A percentile compares a stretch with the other conserved stretches of the same genome.
Evolutionary conservation across 2,329 filamentous ascomycete genomes (phyloP).

Genomic region (Sporothrix curviconia): DNA sequence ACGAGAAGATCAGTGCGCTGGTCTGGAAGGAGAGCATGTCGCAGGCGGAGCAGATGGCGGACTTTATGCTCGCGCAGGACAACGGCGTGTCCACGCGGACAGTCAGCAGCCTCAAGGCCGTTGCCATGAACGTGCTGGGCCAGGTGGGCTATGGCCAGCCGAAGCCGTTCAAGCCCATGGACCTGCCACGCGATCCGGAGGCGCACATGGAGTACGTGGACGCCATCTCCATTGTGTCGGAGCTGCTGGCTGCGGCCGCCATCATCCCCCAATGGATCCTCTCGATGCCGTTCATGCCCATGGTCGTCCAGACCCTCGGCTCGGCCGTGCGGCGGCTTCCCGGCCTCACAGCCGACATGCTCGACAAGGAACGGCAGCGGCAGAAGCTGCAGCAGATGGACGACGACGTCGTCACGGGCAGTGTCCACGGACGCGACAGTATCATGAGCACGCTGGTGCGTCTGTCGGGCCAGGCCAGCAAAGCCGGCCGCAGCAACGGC

Average conservation of each 20-base stretch:
- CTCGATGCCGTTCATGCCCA: slow-evolving; percentile 23
- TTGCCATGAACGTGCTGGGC: slow-evolving; percentile 34
- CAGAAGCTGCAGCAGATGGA: neutral
- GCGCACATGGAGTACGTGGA: slow-evolving; percentile 27
- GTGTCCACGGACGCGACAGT: slow-evolving; percentile 19
- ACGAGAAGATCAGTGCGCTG: slow-evolving; percentile 29
- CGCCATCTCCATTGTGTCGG: slow-evolving; percentile 26
- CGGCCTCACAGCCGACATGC: slow-evolving; percentile 24
- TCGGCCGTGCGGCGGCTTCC: slow-evolving; percentile 25
- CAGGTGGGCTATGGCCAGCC: slow-evolving; percentile 29
- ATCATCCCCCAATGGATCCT: slow-evolving; percentile 25
- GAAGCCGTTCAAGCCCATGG: slow-evolving; percentile 25
- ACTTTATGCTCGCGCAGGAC: slow-evolving; percentile 23
- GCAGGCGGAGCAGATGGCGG: slow-evolving; percentile 28
- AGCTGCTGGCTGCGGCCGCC: slow-evolving; percentile 25
- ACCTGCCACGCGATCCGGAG: slow-evolving; percentile 17
- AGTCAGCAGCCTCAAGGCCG: slow-evolving; percentile 25
- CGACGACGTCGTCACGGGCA: too few species aligned
- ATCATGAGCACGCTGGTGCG: slow-evolving; percentile 27
- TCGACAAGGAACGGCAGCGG: slow-evolving; percentile 23
- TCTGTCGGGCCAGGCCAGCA: slow-evolving; percentile 24
- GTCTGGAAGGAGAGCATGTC: slow-evolving; percentile 30
- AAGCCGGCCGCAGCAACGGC: neutral
- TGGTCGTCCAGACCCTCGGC: slow-evolving; percentile 23
- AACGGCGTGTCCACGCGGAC: slow-evolving; percentile 24